A percentile compares a stretch with the other conserved stretches of the same genome.
Conservation (phyloP, 805 yeast genomes). For the Cephaloascus fragrans region DNA sequence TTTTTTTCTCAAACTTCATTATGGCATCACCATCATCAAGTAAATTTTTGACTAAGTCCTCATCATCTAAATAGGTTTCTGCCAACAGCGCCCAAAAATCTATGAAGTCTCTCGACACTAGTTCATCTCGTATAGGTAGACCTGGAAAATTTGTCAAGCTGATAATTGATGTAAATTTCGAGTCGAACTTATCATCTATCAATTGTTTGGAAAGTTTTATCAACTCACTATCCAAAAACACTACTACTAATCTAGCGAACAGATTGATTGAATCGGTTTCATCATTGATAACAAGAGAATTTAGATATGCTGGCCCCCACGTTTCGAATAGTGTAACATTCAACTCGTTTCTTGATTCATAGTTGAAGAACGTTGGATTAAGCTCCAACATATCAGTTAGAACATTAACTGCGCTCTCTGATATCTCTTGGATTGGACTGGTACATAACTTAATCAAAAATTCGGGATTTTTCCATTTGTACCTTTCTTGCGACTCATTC, state of each 20-base stretch:
- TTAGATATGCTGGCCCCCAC: slow-evolving; percentile 35
- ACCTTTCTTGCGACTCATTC: slow-evolving; percentile 15
- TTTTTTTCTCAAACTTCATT: slow-evolving; percentile 16
- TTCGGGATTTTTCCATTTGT: slow-evolving; percentile 10
- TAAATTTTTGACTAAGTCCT: slow-evolving; percentile 19
- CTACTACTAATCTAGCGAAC: slow-evolving; percentile 34
- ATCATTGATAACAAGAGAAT: slow-evolving; percentile 16
- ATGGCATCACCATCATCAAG: slow-evolving; percentile 20
- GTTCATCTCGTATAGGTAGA: slow-evolving; percentile 49
- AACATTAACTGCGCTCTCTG: slow-evolving; percentile 18
- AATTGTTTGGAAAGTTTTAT: slow-evolving; percentile 30
- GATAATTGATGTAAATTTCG: slow-evolving; percentile 38
- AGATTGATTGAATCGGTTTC: slow-evolving; percentile 27
- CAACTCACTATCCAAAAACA: slow-evolving; percentile 37
- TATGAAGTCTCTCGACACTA: slow-evolving; percentile 41
- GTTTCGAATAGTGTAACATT: slow-evolving; percentile 27
- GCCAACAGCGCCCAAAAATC: slow-evolving; percentile 64
- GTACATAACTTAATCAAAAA: slow-evolving; percentile 8
- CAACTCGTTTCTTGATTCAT: slow-evolving; percentile 16
- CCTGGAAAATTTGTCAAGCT: slow-evolving; percentile 49
- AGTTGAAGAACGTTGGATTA: slow-evolving; percentile 29
- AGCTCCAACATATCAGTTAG: slow-evolving; percentile 36
- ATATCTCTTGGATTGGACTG: slow-evolving; percentile 3
- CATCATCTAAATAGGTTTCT: slow-evolving; percentile 44
- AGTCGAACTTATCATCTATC: slow-evolving; percentile 19